Percentiles rank a stretch among this genome's conserved stretches.
Evolutionary conservation across 2,329 filamentous ascomycete genomes (phyloP).

Genomic region (Chaetomium globosum): DNA sequence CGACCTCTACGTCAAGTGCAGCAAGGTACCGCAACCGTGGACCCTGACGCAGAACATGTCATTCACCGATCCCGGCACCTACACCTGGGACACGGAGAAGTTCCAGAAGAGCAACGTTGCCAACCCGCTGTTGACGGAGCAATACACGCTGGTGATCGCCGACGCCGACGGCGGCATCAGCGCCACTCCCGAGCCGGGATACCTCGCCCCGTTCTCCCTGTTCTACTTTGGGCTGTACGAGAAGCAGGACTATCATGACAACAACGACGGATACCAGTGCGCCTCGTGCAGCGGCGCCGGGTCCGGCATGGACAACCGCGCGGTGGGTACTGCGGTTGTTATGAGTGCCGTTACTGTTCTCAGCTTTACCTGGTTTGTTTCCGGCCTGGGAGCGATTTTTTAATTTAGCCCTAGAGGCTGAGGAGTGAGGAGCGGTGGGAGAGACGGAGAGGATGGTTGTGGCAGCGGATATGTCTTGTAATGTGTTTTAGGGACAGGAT

Average conservation of each 20-base stretch:
- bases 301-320: constrained; percentile 51
- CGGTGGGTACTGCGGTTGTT: constrained; percentile 53
- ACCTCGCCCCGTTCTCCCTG: constrained; percentile 52
- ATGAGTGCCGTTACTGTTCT: constrained; percentile 61
- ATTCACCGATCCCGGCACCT: constrained; percentile 54
- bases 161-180: constrained; percentile 58
- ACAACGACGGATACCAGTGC: constrained; percentile 56
- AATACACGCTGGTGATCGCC: constrained; percentile 65
- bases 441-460: neutral
- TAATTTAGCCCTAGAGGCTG: constrained; percentile 27
- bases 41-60: constrained; percentile 67
- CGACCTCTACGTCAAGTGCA: constrained; percentile 62
- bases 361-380: constrained; percentile 67
- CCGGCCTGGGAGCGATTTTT: constrained; percentile 46
- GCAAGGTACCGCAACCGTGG: constrained; percentile 55
- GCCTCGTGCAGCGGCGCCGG: constrained; percentile 59
- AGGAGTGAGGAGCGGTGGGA: neutral
- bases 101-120: constrained; percentile 48
- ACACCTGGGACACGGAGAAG: constrained; percentile 60
- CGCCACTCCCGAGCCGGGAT: constrained; percentile 58
- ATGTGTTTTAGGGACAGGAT: constrained; percentile 21
- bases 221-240: constrained; percentile 64
- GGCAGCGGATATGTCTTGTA: constrained; percentile 28
- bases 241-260: constrained; percentile 53
- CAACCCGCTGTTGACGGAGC: constrained; percentile 54